Percentiles rank a stretch among this genome's conserved stretches.
phyloP scores from a whole-genome alignment of 2,329 filamentous ascomycete genomes.

The Fusarium vanettenii region DNA sequence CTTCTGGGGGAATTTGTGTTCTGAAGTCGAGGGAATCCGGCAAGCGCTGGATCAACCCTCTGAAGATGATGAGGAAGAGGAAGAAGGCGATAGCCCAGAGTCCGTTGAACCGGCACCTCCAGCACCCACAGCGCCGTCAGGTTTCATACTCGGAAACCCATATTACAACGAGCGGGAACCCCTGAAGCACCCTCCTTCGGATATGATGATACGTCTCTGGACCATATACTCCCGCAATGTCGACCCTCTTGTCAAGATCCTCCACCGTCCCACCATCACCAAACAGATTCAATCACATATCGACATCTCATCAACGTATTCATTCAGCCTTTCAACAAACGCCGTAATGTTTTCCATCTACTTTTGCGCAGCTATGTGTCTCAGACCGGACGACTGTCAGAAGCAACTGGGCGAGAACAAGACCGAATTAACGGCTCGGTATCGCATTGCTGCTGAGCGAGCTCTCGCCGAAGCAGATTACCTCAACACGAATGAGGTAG shows the following conservation, averaged over 20 bases:
- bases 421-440: conserved; percentile 45
- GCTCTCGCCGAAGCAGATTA: conserved; percentile 57
- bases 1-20: conserved; percentile 58
- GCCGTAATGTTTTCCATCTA: conserved; percentile 58
- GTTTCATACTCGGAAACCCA: conserved; percentile 42
- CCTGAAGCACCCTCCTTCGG: conserved; percentile 50
- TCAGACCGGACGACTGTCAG: conserved; percentile 47
- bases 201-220: conserved; percentile 52
- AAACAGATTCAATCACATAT: conserved; percentile 44
- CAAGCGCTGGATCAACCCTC: conserved; percentile 57
- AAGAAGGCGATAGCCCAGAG: conserved; percentile 47
- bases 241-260: conserved; percentile 57
- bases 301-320: conserved; percentile 28
- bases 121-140: conserved; percentile 41
- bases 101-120: conserved; percentile 38
- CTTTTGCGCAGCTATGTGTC: conserved; percentile 53
- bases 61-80: conserved; percentile 52
- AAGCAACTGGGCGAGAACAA: conserved; percentile 50
- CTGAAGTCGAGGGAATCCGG: conserved; percentile 58
- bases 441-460: conserved; percentile 50
- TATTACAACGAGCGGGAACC: conserved; percentile 34
- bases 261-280: conserved; percentile 56
- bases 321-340: conserved; percentile 42
- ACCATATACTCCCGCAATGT: conserved; percentile 54
- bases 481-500: conserved; percentile 53